Base-by-base conservation (phyloP, 2,329 filamentous ascomycete genomes). In the Neofusicoccum sp. region DNA sequence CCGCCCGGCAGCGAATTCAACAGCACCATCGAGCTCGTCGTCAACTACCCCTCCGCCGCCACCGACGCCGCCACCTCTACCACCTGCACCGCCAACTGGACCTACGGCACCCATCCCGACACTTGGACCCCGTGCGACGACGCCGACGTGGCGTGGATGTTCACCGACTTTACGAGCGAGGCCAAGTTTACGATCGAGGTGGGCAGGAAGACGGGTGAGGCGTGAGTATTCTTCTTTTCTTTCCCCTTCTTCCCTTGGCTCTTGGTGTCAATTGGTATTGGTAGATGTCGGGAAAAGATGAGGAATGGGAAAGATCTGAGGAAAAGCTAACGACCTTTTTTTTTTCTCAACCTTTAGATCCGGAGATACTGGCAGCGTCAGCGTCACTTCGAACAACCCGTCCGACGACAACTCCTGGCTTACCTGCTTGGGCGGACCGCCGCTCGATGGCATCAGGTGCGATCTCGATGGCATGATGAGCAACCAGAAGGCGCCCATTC, bases 11-110 rank as follows among this genome's bases (percentile, higher is more conserved):
- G 47, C 6, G 50, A 61, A 8, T 74, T 71, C 66, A 56, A 68
- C 43, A 68, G 65, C 6, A 70, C 69, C 9, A 67, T 74, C 45
- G 61, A 64, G 54, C 73, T 74, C 44, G 66, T 65, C 22, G 37
- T 73, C 12, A 7, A 66, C 31, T 47, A 54, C 41, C 43, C 49
- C 43, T 12, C 7, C 33, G 5, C 12, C 29, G 31, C 29, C 41
- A 12, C 4, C 44, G 31, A 47, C 63, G n/a, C 36, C 16, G 34
- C 70, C 37, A 64, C 66, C 3, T 54, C 33, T 34, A 63, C 56
- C 11, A 56, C 59, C 33, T 61, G 71, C 62, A 52, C 61, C 31
- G 61, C 44, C 11, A 54, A 31, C 3, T 71, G 65, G 45, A n/a
- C 4, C 22, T 47, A 56, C 22, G 37, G 45, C 49, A 16, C 31